A percentile compares a stretch with the other conserved stretches of the same genome.
Conservation (phyloP, 148 eudicot species). For the Spergularia bocconei region DNA sequence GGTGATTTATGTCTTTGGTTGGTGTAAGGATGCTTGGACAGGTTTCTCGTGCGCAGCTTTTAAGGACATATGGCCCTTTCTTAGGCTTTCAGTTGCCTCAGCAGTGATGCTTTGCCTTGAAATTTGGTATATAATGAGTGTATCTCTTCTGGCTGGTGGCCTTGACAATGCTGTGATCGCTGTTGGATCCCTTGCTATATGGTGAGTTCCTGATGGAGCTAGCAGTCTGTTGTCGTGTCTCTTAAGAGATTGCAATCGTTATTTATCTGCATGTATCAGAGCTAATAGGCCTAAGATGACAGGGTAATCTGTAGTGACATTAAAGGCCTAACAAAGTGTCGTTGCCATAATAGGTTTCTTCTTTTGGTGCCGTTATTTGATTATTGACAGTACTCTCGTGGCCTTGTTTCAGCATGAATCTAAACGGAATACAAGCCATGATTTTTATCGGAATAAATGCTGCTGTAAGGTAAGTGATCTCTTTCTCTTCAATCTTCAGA, state of each 20-base stretch:
- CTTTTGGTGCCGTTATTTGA: neutral
- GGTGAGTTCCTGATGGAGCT: conserved; percentile 38
- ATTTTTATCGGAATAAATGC: conserved; percentile 79
- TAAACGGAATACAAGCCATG: conserved; percentile 68
- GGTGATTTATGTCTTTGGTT: conserved; percentile 51
- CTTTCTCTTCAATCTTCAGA: neutral
- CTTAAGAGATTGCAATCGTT: neutral
- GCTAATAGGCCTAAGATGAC: too few species aligned
- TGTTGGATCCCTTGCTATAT: conserved; percentile 78
- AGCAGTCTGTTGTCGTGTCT: neutral
- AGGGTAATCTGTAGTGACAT: neutral
- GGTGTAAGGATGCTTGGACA: conserved; percentile 73
- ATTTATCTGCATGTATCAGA: neutral
- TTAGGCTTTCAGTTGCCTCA: conserved; percentile 68
- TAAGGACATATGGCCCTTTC: conserved; percentile 66
- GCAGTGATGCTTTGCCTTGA: conserved; percentile 82
- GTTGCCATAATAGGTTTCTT: neutral
- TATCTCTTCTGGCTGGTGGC: conserved; percentile 61
- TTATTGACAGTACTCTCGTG: neutral
- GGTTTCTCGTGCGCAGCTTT: conserved; percentile 63
- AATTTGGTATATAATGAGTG: conserved; percentile 73
- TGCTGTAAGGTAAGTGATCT: conserved; percentile 60
- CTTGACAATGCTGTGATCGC: conserved; percentile 63
- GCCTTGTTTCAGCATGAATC: conserved; percentile 51
- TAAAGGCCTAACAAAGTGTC: too few species aligned